Evolutionary conservation across 108 stramenopile species (phyloP), one percentile per base, ranked within the genome.

Genomic region (Skeletonema grethae): DNA sequence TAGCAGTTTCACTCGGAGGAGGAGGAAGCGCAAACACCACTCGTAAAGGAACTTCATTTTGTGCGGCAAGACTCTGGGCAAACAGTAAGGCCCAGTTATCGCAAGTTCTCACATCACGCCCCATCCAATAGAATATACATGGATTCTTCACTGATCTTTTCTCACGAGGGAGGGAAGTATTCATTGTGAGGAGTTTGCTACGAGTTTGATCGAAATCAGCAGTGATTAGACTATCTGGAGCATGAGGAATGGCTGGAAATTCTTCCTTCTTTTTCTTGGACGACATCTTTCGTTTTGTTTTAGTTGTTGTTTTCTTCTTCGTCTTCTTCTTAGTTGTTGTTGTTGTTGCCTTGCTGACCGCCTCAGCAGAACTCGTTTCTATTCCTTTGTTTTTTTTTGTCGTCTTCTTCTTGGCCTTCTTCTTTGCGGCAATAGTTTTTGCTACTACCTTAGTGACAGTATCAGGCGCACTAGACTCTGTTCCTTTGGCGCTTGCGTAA

Each of bases 71-170:
- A 63, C 77, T 70, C 25, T 77, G 59, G 13, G 98, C 98, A 45
- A 87, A 87, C 0, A 97, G 81, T 45, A 99, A 70, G 2, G 98
- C 98, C 90, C 94, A 97, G 80, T 99, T 99, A 77, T 99, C 98
- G 4, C 78, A 77, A 1, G 90, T 88, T 6, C 99, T 90, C 71
- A 98, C 82, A 68, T 99, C 99, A 2, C 99, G 84, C 41, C 75
- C 79, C 99, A 99, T 99, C 99, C 99, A 99, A 77, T 97, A 98
- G 30, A 98, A 71, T 7, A 99, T 77, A 61, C 72, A 74, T 5
- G 72, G 68, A 65, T 80, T 38, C 0, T 59, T n/a, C n/a, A 67
- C 9, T 1, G 50, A 24, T 16, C 48, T 28, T 32, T 41, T 46
- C 25, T 63, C 55, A 5, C 77, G 70, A n/a, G 77, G 77, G 13